These are phyloP conservation scores for Tripidium arundinaceum DNA, from an alignment of 202 grass and related monocot genomes.

Conservation along the genomic window DNA sequence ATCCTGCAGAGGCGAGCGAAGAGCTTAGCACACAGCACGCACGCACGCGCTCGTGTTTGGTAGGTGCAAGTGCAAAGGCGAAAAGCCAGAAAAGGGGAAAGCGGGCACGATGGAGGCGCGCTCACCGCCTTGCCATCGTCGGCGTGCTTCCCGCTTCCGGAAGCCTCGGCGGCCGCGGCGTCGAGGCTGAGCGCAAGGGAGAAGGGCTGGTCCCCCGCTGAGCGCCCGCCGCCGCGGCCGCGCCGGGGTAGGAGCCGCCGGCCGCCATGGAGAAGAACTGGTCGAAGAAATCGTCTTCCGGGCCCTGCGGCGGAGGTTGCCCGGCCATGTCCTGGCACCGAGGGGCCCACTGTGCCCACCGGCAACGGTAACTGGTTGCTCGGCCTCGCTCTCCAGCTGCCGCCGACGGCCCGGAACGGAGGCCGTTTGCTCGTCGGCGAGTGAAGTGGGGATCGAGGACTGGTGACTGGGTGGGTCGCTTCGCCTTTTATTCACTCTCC, in stretches of 20 bases:
- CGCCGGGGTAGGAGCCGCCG: slow-evolving; percentile 27
- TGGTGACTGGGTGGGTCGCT: background rate
- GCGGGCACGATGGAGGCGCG: background rate
- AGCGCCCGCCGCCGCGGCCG: slow-evolving; percentile 28
- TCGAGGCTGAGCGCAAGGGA: slow-evolving; percentile 91
- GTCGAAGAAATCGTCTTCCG: slow-evolving; percentile 90
- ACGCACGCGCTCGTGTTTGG: background rate
- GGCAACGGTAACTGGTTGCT: slow-evolving; percentile 13
- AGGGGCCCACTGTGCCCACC: slow-evolving; percentile 13
- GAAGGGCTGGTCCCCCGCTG: slow-evolving; percentile 52
- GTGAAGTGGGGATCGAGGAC: slow-evolving; percentile 21
- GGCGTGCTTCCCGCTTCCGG: slow-evolving; percentile 46
- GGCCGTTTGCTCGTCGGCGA: slow-evolving; percentile 15
- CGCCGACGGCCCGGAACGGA: slow-evolving; percentile 10
- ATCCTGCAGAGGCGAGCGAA: slow-evolving; percentile 52
- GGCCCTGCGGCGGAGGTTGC: slow-evolving; percentile 42
- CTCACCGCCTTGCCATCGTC: slow-evolving; percentile 42
- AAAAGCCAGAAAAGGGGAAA: slow-evolving; percentile 36
- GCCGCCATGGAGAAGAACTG: slow-evolving; percentile 74
- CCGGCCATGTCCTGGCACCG: slow-evolving; percentile 38
- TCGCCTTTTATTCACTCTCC: slow-evolving; percentile 18
- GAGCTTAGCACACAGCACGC: slow-evolving; percentile 9
- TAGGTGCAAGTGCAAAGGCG: background rate
- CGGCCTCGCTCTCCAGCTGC: background rate
- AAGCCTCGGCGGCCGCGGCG: slow-evolving; percentile 50